phyloP scores from a whole-genome alignment of 2,329 filamentous ascomycete genomes.

The Trichophyton equinum region DNA sequence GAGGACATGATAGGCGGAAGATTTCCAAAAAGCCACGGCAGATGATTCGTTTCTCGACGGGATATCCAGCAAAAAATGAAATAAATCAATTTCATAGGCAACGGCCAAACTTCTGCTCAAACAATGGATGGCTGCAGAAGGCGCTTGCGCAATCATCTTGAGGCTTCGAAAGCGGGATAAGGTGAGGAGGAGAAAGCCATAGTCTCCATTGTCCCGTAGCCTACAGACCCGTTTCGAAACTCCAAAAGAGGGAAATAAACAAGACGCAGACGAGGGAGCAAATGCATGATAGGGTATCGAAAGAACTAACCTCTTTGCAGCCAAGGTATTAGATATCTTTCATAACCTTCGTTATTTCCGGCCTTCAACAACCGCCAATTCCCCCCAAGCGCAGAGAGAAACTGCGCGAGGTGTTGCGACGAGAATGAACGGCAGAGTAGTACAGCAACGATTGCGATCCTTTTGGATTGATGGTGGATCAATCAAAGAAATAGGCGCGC shows the following conservation, averaged over 20 bases:
- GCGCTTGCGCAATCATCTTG: not conserved
- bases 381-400: not conserved
- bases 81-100: not conserved
- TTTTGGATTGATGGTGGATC: not conserved
- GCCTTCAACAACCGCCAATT: not conserved
- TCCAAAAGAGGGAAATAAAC: not conserved
- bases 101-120: not conserved
- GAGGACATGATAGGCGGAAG: not conserved
- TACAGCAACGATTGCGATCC: not conserved
- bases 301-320: not conserved
- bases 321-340: not conserved
- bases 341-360: not conserved
- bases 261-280: not conserved
- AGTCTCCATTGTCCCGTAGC: not conserved
- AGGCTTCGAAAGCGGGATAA: not conserved
- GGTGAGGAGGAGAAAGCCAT: not conserved
- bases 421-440: not conserved
- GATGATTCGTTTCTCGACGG: not conserved
- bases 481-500: conserved; percentile 3
- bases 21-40: not conserved
- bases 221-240: not conserved
- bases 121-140: conserved; percentile 1
- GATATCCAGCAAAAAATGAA: not conserved
- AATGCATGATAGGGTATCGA: not conserved
- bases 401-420: not conserved